Conservation (phyloP, 306 rosid genomes). For the Ormosia semicastrata region DNA sequence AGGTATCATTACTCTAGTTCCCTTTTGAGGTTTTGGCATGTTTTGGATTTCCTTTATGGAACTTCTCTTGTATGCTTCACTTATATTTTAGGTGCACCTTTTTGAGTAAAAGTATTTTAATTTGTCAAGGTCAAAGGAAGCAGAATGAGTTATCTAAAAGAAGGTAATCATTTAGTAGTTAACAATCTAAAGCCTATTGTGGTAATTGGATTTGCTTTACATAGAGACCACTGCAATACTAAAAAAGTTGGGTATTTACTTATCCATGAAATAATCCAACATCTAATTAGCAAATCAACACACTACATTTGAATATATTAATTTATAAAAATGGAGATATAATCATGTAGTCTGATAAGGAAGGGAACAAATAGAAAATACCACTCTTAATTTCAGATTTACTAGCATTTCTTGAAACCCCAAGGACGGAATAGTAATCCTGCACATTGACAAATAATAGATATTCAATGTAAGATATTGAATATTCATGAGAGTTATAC, state of each 20-base stretch:
- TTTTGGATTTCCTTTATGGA: not conserved
- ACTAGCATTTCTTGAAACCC: constrained; percentile 80
- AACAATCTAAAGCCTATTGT: not conserved
- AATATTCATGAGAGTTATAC: not conserved
- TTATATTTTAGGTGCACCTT: not conserved
- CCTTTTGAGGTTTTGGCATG: not conserved
- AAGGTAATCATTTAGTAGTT: not conserved
- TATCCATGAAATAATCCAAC: not conserved
- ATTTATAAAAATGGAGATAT: constrained; percentile 5
- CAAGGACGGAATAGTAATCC: constrained; percentile 89
- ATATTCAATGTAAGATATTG: not conserved
- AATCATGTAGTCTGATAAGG: not conserved
- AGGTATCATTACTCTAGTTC: not conserved
- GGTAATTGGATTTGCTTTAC: not conserved
- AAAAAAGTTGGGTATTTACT: not conserved
- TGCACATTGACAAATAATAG: constrained; percentile 38
- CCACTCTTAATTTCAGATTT: constrained; percentile 95
- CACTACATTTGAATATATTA: not conserved
- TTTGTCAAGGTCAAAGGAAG: constrained; percentile 8
- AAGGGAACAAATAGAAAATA: constrained; percentile 32
- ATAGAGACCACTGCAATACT: not conserved
- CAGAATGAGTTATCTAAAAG: not conserved
- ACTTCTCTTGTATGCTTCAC: not conserved
- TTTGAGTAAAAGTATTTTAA: not conserved
- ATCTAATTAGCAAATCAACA: not conserved